Evolutionary conservation across 2,329 filamentous ascomycete species (phyloP), one percentile per base, ranked within the genome.

Genomic region (Sporothrix luriei): DNA sequence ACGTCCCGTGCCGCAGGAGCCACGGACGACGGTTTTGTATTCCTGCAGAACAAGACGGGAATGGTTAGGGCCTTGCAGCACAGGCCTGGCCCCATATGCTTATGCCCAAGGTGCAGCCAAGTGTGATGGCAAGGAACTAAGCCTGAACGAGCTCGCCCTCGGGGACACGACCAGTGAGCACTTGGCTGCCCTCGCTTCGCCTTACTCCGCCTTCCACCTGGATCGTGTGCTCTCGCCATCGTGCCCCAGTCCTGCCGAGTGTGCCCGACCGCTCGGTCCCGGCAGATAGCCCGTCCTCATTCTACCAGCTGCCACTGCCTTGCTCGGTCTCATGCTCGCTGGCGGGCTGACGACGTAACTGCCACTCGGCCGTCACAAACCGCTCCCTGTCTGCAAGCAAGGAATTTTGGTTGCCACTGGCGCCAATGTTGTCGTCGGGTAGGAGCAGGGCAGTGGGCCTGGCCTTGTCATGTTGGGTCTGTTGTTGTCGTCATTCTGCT

Each of bases 1-100:
- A 49, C 69, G 69, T 70, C 69, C 69, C 69, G 69, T 68, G 65
- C 69, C 69, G 69, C 40, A 64, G 52, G 64, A 70, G 65, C 65
- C 49, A 54, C 54, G 43, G 21, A 14, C 38, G n/a, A 21, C 26
- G 33, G 33, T 7, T 33, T 33, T 33, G 33, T 33, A 33, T 21
- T 21, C 24, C 24, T 48, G 24, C 51, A 66, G 33, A 33, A 29
- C 48, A 49, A 38, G 26, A 24, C 48, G 46, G 46, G 43, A 49
- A 51, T 33, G 43, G 43, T 40, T n/a, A 29, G 29, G 29, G 55
- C 55, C n/a, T n/a, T 21, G 55, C 57, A 43, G 40, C 61, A 64
- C 61, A 49, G 43, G 43, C 64, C 57, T 21, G 24, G 43, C 38
- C 40, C 38, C 19, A 43, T 10, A 10, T 40, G 10, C 38, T 5